Base-by-base conservation (phyloP, 768 basidiomycete genomes). In the Lactarius indigo region DNA sequence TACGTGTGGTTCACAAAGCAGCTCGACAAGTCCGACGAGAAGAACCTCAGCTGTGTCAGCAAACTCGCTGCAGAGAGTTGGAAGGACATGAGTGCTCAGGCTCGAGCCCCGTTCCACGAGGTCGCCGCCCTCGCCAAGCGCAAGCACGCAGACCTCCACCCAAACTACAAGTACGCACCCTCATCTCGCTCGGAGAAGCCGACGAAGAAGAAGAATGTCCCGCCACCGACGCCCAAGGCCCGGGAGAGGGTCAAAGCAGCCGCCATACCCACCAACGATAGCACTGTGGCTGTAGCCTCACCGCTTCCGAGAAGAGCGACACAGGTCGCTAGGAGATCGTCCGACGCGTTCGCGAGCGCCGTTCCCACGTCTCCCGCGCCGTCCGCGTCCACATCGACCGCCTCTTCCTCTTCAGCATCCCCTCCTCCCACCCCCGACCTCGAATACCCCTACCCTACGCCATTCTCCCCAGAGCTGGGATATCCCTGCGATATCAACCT, bases 11-110 rank as follows among this genome's bases (percentile, higher is more conserved):
- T 79, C 60, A 82, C 82, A 67, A 77, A 80, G 3, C 78, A 81
- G 42, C 74, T 81, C 23, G 50, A 52, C 18, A 41, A 64, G 39
- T 75, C 76, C 44, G 78, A 84, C 59, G 89, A 90, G 77, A 82
- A 79, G 66, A 85, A 89, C 59, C 91, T 94, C 74, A 87, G 90
- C 74, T 82, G 85, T 63, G 84, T 94, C 65, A 89, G 87, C 65
- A 82, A 85, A 63, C 82, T 91, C 60, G 89, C 87, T 2, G 91
- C 87, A 5, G 74, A 84, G 39, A 80, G 82, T 69, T 95, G 92
- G 92, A 83, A 84, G 57, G 74, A 82, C 61, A 76, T 91, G 37
- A 71, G 77, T 12, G 73, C 75, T 0, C 79, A 78, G 28, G 81
- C 85, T 71, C 84, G 81, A 61, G 76, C 73, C 6, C 76, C 74